Evolutionary conservation across 31 red algal genomes (phyloP).

Genomic region (Porphyra umbilicalis): DNA sequence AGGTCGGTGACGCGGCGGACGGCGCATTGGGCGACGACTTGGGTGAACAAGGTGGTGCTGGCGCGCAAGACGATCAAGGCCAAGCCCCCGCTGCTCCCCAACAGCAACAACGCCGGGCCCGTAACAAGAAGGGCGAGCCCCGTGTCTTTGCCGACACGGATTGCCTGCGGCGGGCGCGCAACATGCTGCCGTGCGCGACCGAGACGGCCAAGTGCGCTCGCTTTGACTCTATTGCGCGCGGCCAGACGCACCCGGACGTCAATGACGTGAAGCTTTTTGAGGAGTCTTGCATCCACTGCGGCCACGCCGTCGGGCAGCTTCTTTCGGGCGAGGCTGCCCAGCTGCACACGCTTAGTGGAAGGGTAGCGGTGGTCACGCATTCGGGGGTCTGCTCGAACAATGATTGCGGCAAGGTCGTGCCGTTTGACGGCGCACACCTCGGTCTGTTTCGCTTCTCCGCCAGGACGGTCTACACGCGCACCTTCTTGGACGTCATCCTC

Average conservation of each 20-base stretch:
- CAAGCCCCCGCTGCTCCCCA: neutral
- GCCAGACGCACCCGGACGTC: neutral
- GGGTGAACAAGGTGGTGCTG: neutral
- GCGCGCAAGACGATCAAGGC: too few relatives aligned
- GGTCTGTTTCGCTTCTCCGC: neutral
- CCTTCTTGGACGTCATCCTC: neutral
- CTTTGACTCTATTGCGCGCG: neutral
- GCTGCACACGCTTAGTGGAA: neutral
- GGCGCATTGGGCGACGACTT: neutral
- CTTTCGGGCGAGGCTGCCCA: too few relatives aligned
- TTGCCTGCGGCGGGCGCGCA: neutral
- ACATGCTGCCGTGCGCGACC: neutral
- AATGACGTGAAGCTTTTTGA: neutral
- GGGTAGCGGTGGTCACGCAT: neutral
- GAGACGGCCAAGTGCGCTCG: neutral
- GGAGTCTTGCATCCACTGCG: neutral
- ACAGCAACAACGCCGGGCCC: neutral
- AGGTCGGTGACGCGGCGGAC: neutral
- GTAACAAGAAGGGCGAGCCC: neutral
- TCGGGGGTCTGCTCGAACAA: neutral
- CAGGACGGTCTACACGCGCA: neutral
- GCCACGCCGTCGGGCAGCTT: neutral
- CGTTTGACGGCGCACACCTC: neutral
- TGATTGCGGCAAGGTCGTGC: neutral
- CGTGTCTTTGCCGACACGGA: neutral